A percentile compares a stretch with the other conserved stretches of the same genome.
These are phyloP conservation scores for Solanum hybrid DNA, from an alignment of 305 asterid species.

Conservation along the genomic window DNA sequence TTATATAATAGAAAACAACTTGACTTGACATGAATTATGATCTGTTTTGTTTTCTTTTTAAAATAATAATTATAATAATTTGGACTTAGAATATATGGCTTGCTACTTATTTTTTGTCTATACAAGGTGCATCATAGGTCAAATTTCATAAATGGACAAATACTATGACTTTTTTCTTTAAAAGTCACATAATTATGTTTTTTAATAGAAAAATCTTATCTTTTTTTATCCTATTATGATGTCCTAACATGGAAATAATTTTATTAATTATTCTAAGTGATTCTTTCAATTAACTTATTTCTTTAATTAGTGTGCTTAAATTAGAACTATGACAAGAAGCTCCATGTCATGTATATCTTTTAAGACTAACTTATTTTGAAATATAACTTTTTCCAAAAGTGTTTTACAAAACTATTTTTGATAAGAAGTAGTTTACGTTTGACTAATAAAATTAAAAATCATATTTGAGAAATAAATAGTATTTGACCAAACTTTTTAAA, in stretches of 20 bases:
- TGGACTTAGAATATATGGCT: neutral
- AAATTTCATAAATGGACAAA: neutral
- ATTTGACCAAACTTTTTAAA: neutral
- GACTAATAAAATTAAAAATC: neutral
- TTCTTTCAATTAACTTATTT: neutral
- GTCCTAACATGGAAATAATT: neutral
- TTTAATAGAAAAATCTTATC: neutral
- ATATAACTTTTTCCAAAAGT: neutral
- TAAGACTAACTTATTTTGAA: neutral
- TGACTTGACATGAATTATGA: neutral
- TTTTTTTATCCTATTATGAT: neutral
- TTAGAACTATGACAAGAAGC: neutral
- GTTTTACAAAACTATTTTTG: neutral
- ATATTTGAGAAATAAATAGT: neutral
- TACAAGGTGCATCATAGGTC: neutral
- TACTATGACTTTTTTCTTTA: neutral
- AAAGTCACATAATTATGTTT: neutral
- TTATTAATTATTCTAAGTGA: neutral
- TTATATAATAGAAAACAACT: neutral
- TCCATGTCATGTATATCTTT: neutral
- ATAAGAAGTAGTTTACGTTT: neutral
- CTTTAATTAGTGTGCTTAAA: neutral
- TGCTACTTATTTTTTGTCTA: neutral
- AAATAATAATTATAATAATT: too few species aligned
- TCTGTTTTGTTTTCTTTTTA: neutral